Evolutionary conservation across 805 yeast species (phyloP).

Genomic region (Metschnikowia chrysomelidarum): DNA sequence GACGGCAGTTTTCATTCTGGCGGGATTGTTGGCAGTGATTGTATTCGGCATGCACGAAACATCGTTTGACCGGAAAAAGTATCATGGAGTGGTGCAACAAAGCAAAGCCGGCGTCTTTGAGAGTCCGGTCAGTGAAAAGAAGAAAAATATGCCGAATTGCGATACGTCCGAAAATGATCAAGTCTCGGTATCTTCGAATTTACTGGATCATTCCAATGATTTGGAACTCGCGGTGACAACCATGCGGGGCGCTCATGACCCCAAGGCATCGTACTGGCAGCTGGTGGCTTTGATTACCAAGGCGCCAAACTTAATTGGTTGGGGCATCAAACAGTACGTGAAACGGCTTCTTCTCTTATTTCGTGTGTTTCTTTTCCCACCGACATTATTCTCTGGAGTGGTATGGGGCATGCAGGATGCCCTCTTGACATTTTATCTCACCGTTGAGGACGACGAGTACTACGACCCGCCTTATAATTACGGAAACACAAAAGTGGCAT

Average conservation of each 20-base stretch:
- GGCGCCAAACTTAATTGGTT: conserved; percentile 59
- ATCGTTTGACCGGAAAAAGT: conserved; percentile 46
- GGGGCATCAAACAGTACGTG: conserved; percentile 64
- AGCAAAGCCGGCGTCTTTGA: not conserved
- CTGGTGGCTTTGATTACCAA: conserved; percentile 51
- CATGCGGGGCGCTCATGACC: conserved; percentile 40
- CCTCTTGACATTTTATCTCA: conserved; percentile 68
- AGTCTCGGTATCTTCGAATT: conserved; percentile 14
- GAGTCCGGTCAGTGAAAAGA: not conserved
- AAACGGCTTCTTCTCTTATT: conserved; percentile 48
- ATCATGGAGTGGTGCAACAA: conserved; percentile 16
- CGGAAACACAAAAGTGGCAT: conserved; percentile 62
- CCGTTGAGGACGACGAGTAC: conserved; percentile 68
- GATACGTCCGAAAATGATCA: conserved; percentile 5
- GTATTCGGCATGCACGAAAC: conserved; percentile 72
- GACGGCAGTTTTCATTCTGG: conserved; percentile 54
- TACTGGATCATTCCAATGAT: conserved; percentile 15
- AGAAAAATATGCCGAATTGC: conserved; percentile 2
- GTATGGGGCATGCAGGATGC: conserved; percentile 84
- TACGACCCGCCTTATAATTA: conserved; percentile 67
- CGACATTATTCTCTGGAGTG: conserved; percentile 62
- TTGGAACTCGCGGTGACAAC: conserved; percentile 14
- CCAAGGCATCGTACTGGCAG: conserved; percentile 42
- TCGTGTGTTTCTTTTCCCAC: conserved; percentile 61
- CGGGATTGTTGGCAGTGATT: conserved; percentile 49